A percentile compares a stretch with the other conserved stretches of the same genome.
phyloP scores from a whole-genome alignment of 345 rosid species.

The Psidium guajava region DNA sequence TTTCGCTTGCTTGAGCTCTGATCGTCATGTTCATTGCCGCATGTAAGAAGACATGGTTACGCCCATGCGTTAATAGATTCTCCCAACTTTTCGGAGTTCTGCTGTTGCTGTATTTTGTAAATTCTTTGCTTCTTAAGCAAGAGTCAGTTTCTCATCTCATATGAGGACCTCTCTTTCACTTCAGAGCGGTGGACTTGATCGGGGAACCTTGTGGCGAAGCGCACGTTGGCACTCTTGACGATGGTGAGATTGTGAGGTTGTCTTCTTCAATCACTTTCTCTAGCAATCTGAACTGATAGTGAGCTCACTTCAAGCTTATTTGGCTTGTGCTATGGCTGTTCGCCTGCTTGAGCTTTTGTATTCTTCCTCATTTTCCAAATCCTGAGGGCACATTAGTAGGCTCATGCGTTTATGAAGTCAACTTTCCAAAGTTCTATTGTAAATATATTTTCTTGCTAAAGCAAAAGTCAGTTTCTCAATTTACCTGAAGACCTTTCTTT shows the following conservation, averaged over 20 bases:
- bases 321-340: background rate
- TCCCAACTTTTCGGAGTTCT: background rate
- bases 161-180: slow-evolving; percentile 10
- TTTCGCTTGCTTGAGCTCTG: background rate
- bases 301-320: background rate
- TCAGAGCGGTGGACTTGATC: slow-evolving; percentile 41
- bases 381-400: background rate
- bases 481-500: background rate
- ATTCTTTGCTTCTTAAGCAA: background rate
- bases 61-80: background rate
- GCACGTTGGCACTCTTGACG: slow-evolving; percentile 12
- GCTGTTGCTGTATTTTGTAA: background rate
- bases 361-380: background rate
- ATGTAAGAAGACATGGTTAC: background rate
- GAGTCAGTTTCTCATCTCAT: background rate
- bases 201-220: slow-evolving; percentile 44
- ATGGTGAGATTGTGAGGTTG: slow-evolving; percentile 20
- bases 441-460: background rate
- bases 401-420: background rate
- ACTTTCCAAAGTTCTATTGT: background rate
- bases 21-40: background rate
- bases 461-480: background rate
- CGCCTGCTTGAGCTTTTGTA: background rate
- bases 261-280: slow-evolving; percentile 54
- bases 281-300: background rate